Conservation (phyloP, 768 basidiomycete genomes). For the Dentipellis fragilis region DNA sequence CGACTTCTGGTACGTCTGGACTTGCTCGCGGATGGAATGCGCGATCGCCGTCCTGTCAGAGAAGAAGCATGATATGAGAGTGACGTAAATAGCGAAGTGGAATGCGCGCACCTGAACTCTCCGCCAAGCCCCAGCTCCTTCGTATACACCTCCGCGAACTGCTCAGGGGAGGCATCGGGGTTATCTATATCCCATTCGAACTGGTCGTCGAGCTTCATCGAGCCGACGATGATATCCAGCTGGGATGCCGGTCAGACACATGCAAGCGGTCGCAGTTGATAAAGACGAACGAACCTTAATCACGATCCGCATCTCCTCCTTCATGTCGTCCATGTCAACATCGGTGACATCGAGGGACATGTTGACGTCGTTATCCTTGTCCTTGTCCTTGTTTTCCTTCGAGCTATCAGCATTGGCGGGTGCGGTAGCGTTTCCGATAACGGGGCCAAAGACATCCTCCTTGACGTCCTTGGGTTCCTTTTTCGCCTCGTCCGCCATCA, state of each 20-base stretch:
- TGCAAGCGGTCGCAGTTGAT: conserved; percentile 1
- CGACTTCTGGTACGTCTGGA: conserved; percentile 84
- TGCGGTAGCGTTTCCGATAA: too few relatives aligned
- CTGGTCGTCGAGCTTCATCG: conserved; percentile 88
- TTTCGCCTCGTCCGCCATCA: conserved; percentile 13
- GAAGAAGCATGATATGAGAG: neutral
- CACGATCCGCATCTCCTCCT: conserved; percentile 84
- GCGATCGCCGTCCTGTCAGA: conserved; percentile 83
- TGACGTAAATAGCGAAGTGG: neutral
- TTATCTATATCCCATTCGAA: conserved; percentile 97
- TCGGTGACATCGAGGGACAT: conserved; percentile 45
- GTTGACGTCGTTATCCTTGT: conserved; percentile 14
- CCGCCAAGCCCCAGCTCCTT: conserved; percentile 83
- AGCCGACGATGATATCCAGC: conserved; percentile 93
- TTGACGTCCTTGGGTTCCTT: conserved; percentile 4
- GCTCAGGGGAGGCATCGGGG: conserved; percentile 72
- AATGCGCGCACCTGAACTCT: conserved; percentile 73
- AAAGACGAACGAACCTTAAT: conserved; percentile 59
- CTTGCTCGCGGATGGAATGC: conserved; percentile 92
- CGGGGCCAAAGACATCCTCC: neutral
- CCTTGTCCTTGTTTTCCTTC: conserved; percentile 19
- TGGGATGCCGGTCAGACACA: conserved; percentile 20
- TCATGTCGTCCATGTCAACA: conserved; percentile 54
- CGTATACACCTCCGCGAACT: conserved; percentile 81
- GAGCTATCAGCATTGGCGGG: too few relatives aligned